A percentile compares a stretch with the other conserved stretches of the same genome.
Evolutionary conservation across 164 flowering plant species (phyloP).

Genomic region (Vitis rotundifolia): DNA sequence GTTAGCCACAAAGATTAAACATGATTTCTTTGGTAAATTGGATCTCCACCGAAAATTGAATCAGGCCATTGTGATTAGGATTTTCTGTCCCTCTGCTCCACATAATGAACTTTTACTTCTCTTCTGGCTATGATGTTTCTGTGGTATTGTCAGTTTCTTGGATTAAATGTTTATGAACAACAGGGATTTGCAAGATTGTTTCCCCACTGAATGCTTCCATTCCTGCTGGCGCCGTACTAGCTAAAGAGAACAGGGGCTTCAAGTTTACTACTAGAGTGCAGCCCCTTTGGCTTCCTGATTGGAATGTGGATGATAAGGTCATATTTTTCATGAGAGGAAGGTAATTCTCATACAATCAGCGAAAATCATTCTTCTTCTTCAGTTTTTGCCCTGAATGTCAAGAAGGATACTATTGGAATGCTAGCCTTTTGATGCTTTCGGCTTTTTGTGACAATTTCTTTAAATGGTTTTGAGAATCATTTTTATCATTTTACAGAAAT

Average conservation of each 20-base stretch:
- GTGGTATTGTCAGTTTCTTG: neutral
- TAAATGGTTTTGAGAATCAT: neutral
- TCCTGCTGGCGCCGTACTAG: conserved; percentile 24
- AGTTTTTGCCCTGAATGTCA: too few relatives aligned
- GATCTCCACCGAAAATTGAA: neutral
- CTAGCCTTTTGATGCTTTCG: too few relatives aligned
- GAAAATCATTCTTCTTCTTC: neutral
- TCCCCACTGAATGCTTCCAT: conserved; percentile 26
- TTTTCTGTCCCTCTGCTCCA: neutral
- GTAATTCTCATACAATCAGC: conserved; percentile 1
- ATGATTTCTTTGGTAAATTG: neutral
- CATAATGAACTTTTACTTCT: too few relatives aligned
- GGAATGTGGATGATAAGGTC: conserved; percentile 18
- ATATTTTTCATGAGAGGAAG: neutral
- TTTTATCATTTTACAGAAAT: conserved; percentile 12
- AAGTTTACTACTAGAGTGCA: conserved; percentile 22
- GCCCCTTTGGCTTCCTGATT: conserved; percentile 23
- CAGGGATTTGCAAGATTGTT: conserved; percentile 36
- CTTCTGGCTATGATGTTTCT: neutral
- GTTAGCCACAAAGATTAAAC: too few relatives aligned
- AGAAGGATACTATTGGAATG: too few relatives aligned
- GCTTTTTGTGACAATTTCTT: neutral
- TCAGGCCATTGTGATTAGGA: neutral
- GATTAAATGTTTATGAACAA: too few relatives aligned
- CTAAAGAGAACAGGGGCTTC: conserved; percentile 13